Base-by-base conservation (phyloP, 2,329 filamentous ascomycete species). In the Botrytis porri region DNA sequence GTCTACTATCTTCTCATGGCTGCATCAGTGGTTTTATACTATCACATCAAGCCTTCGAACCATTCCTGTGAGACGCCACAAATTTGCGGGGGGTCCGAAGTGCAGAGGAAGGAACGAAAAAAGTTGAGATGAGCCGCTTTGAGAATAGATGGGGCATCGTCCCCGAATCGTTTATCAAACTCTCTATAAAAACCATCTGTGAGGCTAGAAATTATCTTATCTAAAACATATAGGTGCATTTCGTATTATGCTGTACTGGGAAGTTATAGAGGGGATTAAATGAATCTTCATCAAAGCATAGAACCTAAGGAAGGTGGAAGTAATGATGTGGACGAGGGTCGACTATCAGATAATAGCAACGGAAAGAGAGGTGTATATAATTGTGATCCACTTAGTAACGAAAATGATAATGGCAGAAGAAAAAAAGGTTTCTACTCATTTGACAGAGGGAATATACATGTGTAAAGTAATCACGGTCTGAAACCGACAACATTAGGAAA, bases 231-330 rank as follows among this genome's bases (percentile, higher is more conserved):
- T 8, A 20, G 29, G 2, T 29, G 29, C 4, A 0, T n/a, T 20
- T 9, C 9, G 7, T 1, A 20, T 3, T 4, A 22, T 20, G 7
- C 14, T 20, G 0, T 22, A 1, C 16, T 35, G 18, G 29, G 54
- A 59, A 32, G 8, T 1, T 1, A 22, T 35, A 10, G 18, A 35
- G 22, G 18, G 51, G 14, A 54, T 8, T 14, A 0, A 16, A 54
- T 5, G 3, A 29, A 29, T n/a, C 14, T 54, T 29, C 0, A 8
- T 29, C 2, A 0, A 29, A 54, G 10, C 9, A 14, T n/a, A 51
- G 45, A 25, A 14, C 4, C 7, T 25, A 22, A 25, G 45, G 45
- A 51, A 25, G 10, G 22, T 51, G 22, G 45, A 51, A 51, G 22
- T 25, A 12, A 51, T 14, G 45, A 14, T 12, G 10, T 51, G 22